phyloP scores from a whole-genome alignment of 148 eudicot genomes.

The Rhododendron ferrugineum region DNA sequence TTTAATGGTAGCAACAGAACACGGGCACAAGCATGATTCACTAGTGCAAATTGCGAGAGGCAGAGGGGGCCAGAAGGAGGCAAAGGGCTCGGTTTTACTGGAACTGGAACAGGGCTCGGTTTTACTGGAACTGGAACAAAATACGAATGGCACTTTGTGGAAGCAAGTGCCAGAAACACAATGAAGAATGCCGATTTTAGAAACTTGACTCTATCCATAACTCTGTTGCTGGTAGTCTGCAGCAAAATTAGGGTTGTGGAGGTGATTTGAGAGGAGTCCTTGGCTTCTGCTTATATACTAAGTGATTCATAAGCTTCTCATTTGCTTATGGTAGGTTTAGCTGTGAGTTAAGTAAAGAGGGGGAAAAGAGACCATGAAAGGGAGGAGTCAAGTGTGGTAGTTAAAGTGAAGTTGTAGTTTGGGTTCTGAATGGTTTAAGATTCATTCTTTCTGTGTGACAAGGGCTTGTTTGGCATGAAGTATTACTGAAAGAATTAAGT shows the following conservation, averaged over 20 bases:
- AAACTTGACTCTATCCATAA: slow-evolving; percentile 33
- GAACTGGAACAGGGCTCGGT: background rate
- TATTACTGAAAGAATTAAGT: background rate
- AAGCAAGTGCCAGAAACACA: slow-evolving; percentile 26
- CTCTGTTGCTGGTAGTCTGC: background rate
- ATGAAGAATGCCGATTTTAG: slow-evolving; percentile 9
- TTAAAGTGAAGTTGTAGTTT: background rate
- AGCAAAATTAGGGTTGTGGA: background rate
- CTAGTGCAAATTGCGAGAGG: slow-evolving; percentile 53
- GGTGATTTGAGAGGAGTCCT: background rate
- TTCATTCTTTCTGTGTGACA: background rate
- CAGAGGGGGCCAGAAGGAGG: slow-evolving; percentile 48
- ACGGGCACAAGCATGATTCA: slow-evolving; percentile 49
- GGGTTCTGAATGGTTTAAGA: background rate
- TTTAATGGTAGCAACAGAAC: background rate
- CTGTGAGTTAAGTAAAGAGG: background rate
- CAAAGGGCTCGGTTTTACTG: background rate
- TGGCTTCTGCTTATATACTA: background rate
- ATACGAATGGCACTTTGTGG: slow-evolving; percentile 20
- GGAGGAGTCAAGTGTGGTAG: background rate
- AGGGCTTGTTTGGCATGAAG: slow-evolving; percentile 1
- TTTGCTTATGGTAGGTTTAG: background rate
- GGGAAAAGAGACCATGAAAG: background rate
- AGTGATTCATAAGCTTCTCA: background rate
- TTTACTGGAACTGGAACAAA: slow-evolving; percentile 2